Conservation (phyloP, 73 alveolate genomes). For the Tetrahymena elliotti region DNA sequence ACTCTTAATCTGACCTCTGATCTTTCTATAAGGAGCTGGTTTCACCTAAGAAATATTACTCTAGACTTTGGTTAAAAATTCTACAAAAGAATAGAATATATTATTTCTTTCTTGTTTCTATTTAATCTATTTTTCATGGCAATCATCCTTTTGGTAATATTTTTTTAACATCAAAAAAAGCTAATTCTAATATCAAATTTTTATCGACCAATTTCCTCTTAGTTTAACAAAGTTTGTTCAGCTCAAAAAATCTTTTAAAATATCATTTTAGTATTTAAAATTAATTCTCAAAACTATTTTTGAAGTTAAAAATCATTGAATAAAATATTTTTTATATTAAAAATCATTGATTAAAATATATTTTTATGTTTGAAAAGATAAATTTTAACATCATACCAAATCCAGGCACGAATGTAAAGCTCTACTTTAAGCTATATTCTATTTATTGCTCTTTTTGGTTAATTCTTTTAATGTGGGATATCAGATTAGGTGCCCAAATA, state of each 20-base stretch:
- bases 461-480: neutral
- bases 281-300: too few species aligned
- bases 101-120: conserved; percentile 14
- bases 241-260: too few species aligned
- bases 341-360: neutral
- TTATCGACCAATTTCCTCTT: too few species aligned
- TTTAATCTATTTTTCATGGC: neutral
- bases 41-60: conserved; percentile 5
- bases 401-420: neutral
- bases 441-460: neutral
- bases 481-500: neutral
- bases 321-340: neutral
- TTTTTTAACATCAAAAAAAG: too few species aligned
- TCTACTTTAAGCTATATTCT: neutral
- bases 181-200: too few species aligned
- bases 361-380: neutral
- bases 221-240: too few species aligned
- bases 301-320: neutral
- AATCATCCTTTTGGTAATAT: neutral
- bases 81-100: conserved; percentile 5
- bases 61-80: conserved; percentile 24
- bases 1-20: conserved; percentile 11
- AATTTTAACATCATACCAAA: neutral
- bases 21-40: conserved; percentile 13
- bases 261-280: too few species aligned